A percentile compares a stretch with the other conserved stretches of the same genome.
phyloP scores from a whole-genome alignment of 2,329 filamentous ascomycete species.

The Macrophomina tecta region DNA sequence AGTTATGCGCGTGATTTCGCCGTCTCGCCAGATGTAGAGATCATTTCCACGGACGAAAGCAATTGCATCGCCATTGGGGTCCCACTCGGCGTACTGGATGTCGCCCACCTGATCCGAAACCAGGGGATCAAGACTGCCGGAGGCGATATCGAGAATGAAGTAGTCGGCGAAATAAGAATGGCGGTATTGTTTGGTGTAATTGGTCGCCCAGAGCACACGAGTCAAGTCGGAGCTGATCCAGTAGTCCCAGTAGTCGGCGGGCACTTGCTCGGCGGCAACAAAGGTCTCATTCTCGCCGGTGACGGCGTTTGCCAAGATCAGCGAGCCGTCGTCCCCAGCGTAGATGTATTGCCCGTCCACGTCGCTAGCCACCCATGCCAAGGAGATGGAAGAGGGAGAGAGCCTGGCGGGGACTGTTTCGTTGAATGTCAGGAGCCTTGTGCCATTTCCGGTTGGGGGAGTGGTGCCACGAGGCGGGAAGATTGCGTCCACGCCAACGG shows the following conservation, averaged over 20 bases:
- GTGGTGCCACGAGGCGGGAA: constrained; percentile 61
- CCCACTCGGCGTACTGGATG: constrained; percentile 70
- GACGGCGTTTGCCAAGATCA: constrained; percentile 67
- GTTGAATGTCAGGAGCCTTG: constrained; percentile 65
- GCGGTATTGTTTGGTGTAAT: constrained; percentile 72
- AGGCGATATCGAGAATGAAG: constrained; percentile 66
- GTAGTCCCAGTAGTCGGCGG: constrained; percentile 62
- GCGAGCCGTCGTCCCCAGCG: constrained; percentile 51
- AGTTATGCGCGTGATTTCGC: constrained; percentile 63
- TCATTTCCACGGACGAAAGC: constrained; percentile 73
- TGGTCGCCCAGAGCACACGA: constrained; percentile 67
- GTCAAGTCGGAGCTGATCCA: constrained; percentile 66
- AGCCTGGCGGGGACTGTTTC: constrained; percentile 52
- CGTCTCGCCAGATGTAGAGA: constrained; percentile 64
- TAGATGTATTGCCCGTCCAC: constrained; percentile 69
- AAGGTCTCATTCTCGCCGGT: constrained; percentile 64
- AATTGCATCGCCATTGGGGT: constrained; percentile 63
- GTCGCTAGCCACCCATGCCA: constrained; percentile 63
- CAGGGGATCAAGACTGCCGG: constrained; percentile 61
- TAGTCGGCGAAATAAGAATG: constrained; percentile 73
- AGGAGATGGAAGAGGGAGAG: constrained; percentile 46
- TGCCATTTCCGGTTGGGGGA: constrained; percentile 62
- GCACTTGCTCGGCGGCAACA: constrained; percentile 63
- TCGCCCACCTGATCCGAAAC: constrained; percentile 66
- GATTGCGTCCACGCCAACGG: constrained; percentile 41